These are phyloP conservation scores for Clavispora phyllophila DNA, from an alignment of 805 yeast species.

Conservation along the genomic window DNA sequence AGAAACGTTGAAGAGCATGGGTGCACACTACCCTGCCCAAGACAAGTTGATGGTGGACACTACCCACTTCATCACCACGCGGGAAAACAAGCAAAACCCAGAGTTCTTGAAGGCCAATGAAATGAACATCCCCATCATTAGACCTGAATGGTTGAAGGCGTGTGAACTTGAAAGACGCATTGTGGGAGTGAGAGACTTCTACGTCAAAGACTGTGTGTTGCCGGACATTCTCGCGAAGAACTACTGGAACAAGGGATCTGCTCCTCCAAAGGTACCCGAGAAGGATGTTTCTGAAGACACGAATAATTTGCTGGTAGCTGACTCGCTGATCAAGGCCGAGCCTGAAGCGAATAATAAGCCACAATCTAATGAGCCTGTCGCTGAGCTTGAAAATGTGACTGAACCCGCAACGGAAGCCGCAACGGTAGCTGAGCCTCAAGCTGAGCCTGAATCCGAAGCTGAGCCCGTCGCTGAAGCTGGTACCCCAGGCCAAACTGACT, in stretches of 20 bases:
- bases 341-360: background rate
- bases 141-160: conserved; percentile 96
- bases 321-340: background rate
- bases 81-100: conserved; percentile 54
- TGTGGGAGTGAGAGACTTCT: conserved; percentile 88
- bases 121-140: conserved; percentile 84
- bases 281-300: background rate
- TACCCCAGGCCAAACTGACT: background rate
- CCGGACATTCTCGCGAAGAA: conserved; percentile 40
- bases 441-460: background rate
- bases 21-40: conserved; percentile 73
- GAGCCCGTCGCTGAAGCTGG: background rate
- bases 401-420: too few species aligned
- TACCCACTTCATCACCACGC: conserved; percentile 81
- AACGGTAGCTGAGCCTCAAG: too few species aligned
- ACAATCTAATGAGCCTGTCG: background rate
- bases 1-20: conserved; percentile 59
- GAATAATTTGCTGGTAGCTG: background rate
- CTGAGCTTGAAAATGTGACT: background rate
- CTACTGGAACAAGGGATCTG: conserved; percentile 27
- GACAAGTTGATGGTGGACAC: conserved; percentile 77
- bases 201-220: conserved; percentile 51
- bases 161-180: conserved; percentile 85
- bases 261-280: background rate
- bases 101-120: conserved; percentile 78